Base-by-base conservation (phyloP, 1,284 basidiomycete genomes). In the Leccinum pachyderme region DNA sequence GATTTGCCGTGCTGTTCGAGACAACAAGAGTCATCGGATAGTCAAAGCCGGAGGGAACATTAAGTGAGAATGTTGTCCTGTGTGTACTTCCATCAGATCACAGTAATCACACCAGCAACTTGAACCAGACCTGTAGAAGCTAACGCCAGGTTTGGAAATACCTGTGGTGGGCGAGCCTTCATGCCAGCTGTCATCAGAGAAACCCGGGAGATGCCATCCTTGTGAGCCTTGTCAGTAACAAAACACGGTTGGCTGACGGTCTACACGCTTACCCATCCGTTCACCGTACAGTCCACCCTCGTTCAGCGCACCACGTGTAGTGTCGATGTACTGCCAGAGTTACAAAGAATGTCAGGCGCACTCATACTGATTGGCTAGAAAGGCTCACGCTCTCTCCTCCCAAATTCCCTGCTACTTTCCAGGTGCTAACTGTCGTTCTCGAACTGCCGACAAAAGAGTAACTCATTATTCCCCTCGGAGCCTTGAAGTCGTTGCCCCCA, bases 191-290 rank as follows among this genome's bases (percentile, higher is more conserved):
- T 71, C 65, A 53, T 79, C 77, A 53, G 80, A 67, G 60, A 78
- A 82, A 33, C 73, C 77, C 25, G 81, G 81, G 18, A 83, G 71
- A 60, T 83, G 80, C 79, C 77, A 79, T 31, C 65, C 64, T 65
- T 51, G 22, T 69, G 68, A 72, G 44, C 27, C 35, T 35, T 22
- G 27, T 62, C 51, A 62, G 44, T 28, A 27, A 50, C 27, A 13
- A 12, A 12, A 29, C 12, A 22, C 8, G 11, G 11, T 7, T 13
- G 7, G 11, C 13, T 28, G 2, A 18, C 11, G 0, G 64, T 4
- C 13, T 18, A 18, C 22, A 27, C 22, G 22, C 54, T 51, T 28
- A 69, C 75, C 78, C 71, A 76, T 75, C 33, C 79, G 71, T 63
- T 81, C 79, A 15, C 70, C 78, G 50, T 72, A 80, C 8, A 80